A percentile compares a stretch with the other conserved stretches of the same genome.
phyloP scores from a whole-genome alignment of 2,329 filamentous ascomycete species.

The Microdochium paspali region DNA sequence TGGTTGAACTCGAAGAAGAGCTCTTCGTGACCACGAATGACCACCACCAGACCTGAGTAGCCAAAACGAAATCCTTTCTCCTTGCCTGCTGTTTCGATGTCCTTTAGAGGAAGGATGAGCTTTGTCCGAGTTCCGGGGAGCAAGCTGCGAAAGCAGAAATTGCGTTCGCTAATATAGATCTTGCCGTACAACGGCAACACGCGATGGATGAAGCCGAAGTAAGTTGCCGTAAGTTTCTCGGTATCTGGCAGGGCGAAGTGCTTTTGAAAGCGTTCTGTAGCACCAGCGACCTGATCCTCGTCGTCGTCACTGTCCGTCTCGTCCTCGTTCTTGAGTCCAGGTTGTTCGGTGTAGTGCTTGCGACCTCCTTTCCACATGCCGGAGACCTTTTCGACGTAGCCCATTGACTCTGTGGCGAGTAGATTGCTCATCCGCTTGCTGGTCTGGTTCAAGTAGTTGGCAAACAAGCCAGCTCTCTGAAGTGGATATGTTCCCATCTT shows the following conservation, averaged over 20 bases:
- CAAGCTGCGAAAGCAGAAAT: constrained; percentile 88
- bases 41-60: constrained; percentile 83
- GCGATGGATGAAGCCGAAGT: constrained; percentile 85
- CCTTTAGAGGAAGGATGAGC: constrained; percentile 79
- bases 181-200: constrained; percentile 92
- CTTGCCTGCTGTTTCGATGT: constrained; percentile 89
- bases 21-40: constrained; percentile 89
- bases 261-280: constrained; percentile 73
- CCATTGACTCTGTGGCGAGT: constrained; percentile 85
- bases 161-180: constrained; percentile 82
- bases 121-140: constrained; percentile 86
- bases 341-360: constrained; percentile 70
- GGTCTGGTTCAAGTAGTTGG: constrained; percentile 70
- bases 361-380: constrained; percentile 93
- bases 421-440: constrained; percentile 75
- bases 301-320: constrained; percentile 44
- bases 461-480: constrained; percentile 73
- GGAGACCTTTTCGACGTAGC: constrained; percentile 92
- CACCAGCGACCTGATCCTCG: constrained; percentile 54
- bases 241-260: constrained; percentile 83
- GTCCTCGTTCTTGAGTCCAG: constrained; percentile 41
- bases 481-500: constrained; percentile 67
- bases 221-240: constrained; percentile 79
- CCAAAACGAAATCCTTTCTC: constrained; percentile 91
- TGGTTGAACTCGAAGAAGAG: constrained; percentile 90